These are phyloP conservation scores for Cyclotella baltica DNA, from an alignment of 108 stramenopile species.

Conservation along the genomic window DNA sequence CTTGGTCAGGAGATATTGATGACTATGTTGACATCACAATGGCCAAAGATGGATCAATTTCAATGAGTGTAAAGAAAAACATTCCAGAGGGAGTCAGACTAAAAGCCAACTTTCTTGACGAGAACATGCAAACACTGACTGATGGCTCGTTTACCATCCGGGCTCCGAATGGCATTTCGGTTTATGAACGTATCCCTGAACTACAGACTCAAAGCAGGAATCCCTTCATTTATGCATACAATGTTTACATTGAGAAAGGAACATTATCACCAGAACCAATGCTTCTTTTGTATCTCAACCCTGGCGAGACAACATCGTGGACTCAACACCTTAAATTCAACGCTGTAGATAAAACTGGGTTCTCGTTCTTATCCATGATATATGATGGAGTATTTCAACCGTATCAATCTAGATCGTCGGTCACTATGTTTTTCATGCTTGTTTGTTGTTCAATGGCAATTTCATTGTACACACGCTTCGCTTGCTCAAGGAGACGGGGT, in stretches of 20 bases:
- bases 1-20: slow-evolving; percentile 71
- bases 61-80: slow-evolving; percentile 55
- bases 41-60: slow-evolving; percentile 51
- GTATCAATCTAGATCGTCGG: slow-evolving; percentile 1
- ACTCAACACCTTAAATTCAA: slow-evolving; percentile 66
- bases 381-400: slow-evolving; percentile 16
- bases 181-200: slow-evolving; percentile 68
- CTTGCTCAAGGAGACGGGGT: slow-evolving; percentile 22
- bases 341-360: slow-evolving; percentile 25
- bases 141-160: slow-evolving; percentile 70
- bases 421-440: slow-evolving; percentile 9
- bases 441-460: slow-evolving; percentile 16
- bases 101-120: slow-evolving; percentile 80
- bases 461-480: slow-evolving; percentile 19
- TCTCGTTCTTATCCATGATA: slow-evolving; percentile 32
- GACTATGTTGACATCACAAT: slow-evolving; percentile 60
- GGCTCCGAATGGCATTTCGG: slow-evolving; percentile 66
- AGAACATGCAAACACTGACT: slow-evolving; percentile 54
- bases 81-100: slow-evolving; percentile 72
- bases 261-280: slow-evolving; percentile 84
- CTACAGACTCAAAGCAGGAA: slow-evolving; percentile 51
- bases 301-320: slow-evolving; percentile 74
- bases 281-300: slow-evolving; percentile 67
- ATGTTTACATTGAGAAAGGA: slow-evolving; percentile 77
- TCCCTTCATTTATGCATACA: slow-evolving; percentile 80